Evolutionary conservation across 192 early-diverging fungal species (phyloP).

Genomic region (Coemansia sp.): DNA sequence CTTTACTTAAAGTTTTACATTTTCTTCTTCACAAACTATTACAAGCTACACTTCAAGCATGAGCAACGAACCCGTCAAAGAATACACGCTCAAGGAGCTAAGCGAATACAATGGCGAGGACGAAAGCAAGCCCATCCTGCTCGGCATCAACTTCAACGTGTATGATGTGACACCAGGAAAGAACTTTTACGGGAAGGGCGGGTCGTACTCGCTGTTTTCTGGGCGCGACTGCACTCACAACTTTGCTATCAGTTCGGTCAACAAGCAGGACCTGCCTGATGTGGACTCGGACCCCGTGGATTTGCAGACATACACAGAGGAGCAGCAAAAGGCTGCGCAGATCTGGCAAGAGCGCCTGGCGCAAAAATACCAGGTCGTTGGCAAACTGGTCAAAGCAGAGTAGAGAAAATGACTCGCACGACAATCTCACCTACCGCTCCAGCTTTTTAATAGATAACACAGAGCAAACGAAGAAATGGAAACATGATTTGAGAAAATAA

Average conservation of each 20-base stretch:
- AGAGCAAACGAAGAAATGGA: too few species aligned
- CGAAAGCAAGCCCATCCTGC: slow-evolving; percentile 56
- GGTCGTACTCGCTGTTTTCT: slow-evolving; percentile 86
- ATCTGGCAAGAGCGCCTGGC: slow-evolving; percentile 76
- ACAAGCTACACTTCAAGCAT: not conserved
- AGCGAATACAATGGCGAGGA: slow-evolving; percentile 15
- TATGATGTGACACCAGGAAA: slow-evolving; percentile 80
- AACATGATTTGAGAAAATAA: too few species aligned
- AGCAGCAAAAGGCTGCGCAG: slow-evolving; percentile 62
- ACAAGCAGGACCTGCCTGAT: slow-evolving; percentile 59
- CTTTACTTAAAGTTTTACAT: too few species aligned
- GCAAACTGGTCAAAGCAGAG: slow-evolving; percentile 55
- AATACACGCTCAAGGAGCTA: slow-evolving; percentile 26
- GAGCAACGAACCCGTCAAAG: not conserved
- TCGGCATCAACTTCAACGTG: slow-evolving; percentile 78
- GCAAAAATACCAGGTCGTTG: slow-evolving; percentile 69
- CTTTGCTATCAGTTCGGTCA: slow-evolving; percentile 82
- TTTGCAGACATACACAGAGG: slow-evolving; percentile 62
- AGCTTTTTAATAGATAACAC: too few species aligned
- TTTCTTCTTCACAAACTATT: not conserved
- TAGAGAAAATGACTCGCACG: not conserved
- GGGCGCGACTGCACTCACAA: slow-evolving; percentile 88
- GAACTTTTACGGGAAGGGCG: slow-evolving; percentile 82
- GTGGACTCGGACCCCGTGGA: slow-evolving; percentile 66
- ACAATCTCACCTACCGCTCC: too few species aligned